These are phyloP conservation scores for Apiospora kogelbergensis DNA, from an alignment of 2,329 filamentous ascomycete species.

Conservation along the genomic window DNA sequence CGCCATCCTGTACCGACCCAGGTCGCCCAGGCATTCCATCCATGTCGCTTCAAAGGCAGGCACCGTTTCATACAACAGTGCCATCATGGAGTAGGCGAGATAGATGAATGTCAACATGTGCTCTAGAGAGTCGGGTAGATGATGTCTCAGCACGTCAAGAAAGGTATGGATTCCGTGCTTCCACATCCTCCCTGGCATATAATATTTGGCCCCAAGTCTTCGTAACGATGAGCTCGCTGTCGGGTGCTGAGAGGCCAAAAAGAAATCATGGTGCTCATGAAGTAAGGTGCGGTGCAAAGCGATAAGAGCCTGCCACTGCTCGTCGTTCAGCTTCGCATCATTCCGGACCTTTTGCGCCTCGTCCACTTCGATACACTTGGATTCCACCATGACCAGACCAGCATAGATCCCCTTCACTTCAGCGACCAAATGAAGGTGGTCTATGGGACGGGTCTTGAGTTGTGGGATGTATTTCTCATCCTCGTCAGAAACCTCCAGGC, in stretches of 20 bases:
- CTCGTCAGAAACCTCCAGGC: not conserved
- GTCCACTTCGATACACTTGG: constrained; percentile 83
- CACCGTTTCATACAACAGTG: constrained; percentile 81
- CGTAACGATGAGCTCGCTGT: too few relatives aligned
- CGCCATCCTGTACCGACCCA: too few relatives aligned
- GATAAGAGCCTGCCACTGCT: too few relatives aligned
- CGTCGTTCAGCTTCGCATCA: constrained; percentile 49
- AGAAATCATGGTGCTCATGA: too few relatives aligned
- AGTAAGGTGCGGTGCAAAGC: too few relatives aligned
- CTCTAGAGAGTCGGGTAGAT: constrained; percentile 74
- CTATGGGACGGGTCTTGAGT: too few relatives aligned
- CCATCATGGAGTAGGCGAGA: constrained; percentile 89
- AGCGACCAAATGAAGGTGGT: too few relatives aligned
- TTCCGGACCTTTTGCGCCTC: constrained; percentile 52
- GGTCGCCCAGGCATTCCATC: too few relatives aligned
- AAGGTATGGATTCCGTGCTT: constrained; percentile 86
- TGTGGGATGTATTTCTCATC: not conserved
- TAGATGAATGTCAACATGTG: constrained; percentile 94
- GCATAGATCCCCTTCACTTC: too few relatives aligned
- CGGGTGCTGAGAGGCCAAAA: too few relatives aligned
- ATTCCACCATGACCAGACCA: constrained; percentile 83
- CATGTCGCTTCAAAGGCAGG: constrained; percentile 78
- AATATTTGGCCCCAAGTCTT: too few relatives aligned
- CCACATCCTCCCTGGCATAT: constrained; percentile 95
- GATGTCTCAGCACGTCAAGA: constrained; percentile 72